Base-by-base conservation (phyloP, 225 moss, liverwort and hornwort species). In the Bryum argenteum region DNA sequence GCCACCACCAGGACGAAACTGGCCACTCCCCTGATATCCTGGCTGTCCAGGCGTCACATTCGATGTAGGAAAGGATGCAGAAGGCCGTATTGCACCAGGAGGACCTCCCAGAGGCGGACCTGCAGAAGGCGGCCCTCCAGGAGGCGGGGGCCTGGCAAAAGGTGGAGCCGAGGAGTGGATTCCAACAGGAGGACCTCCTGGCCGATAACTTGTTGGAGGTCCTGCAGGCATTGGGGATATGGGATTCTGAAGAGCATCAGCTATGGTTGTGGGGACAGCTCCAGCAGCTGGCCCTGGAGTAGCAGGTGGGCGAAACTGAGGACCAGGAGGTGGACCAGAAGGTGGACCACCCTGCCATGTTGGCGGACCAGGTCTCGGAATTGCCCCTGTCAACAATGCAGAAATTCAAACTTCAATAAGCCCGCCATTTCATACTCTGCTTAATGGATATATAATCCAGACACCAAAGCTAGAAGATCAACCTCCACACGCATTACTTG, bases 301-400 rank as follows among this genome's bases (percentile, higher is more conserved):
- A n/a, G 66, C 62, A 17, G 64, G 79, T 24, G 81, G 79, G 54
- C 83, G 78, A 70, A 81, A 81, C 66, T 77, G 87, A 54, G 78
- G 71, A 14, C 84, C 84, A 61, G 68, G 71, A 63, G 81, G 78
- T 60, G 79, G 71, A 14, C 84, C 84, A 61, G 68, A 69, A 63
- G 81, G 78, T 60, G 79, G 81, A 42, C 84, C 84, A 26, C 73
- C 54, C 62, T 84, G 87, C 87, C 87, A 87, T 79, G 81, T 66
- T 39, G 81, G 81, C 20, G 81, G 77, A 74, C 79, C 81, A 28
- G 81, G 71, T 71, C 84, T 84, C 65, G 79, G 71, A 66, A 59
- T 79, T 22, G 78, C 57, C 65, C 83, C 86, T 86, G 50, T 23
- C 57, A 75, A 54, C 50, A 10, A 54, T 33, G 45, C 40, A 75